These are phyloP conservation scores for Seminavis robusta DNA, from an alignment of 108 stramenopile genomes.

Conservation along the genomic window DNA sequence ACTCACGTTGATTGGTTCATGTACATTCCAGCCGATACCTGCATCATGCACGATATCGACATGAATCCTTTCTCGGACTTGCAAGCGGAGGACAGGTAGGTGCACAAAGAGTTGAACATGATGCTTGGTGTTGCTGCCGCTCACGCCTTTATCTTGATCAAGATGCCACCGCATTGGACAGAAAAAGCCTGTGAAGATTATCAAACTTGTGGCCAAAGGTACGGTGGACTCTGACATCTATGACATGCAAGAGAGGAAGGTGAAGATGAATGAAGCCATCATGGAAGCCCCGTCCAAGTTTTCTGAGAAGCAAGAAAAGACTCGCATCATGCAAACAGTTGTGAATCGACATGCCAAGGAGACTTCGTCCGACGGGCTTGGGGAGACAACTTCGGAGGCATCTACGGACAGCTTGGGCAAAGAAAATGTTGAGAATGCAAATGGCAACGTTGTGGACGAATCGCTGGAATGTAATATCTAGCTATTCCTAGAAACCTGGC, in stretches of 20 bases:
- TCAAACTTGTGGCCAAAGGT: conserved; percentile 62
- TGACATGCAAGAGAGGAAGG: conserved; percentile 77
- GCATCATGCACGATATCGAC: conserved; percentile 95
- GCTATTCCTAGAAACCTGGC: too few species aligned
- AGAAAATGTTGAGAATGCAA: too few species aligned
- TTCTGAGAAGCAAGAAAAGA: conserved; percentile 44
- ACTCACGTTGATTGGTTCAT: conserved; percentile 19
- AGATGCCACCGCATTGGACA: conserved; percentile 79
- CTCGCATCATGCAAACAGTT: conserved; percentile 14
- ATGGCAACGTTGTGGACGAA: too few species aligned
- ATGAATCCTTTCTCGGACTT: conserved; percentile 97
- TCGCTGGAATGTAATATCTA: too few species aligned
- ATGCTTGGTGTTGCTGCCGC: not conserved
- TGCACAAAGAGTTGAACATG: conserved; percentile 8
- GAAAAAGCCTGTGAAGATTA: conserved; percentile 66
- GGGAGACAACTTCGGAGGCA: too few species aligned
- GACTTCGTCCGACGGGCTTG: too few species aligned
- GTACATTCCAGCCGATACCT: conserved; percentile 92
- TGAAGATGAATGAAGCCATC: conserved; percentile 75
- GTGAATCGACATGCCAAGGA: too few species aligned
- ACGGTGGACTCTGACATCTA: conserved; percentile 84
- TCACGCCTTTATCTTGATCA: conserved; percentile 8
- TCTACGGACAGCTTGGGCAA: too few species aligned
- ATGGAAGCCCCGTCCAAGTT: conserved; percentile 28
- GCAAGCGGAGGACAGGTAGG: conserved; percentile 95